Percentiles rank a stretch among this genome's conserved stretches.
Conservation (phyloP, 345 rosid species). For the Reutealis trisperma region DNA sequence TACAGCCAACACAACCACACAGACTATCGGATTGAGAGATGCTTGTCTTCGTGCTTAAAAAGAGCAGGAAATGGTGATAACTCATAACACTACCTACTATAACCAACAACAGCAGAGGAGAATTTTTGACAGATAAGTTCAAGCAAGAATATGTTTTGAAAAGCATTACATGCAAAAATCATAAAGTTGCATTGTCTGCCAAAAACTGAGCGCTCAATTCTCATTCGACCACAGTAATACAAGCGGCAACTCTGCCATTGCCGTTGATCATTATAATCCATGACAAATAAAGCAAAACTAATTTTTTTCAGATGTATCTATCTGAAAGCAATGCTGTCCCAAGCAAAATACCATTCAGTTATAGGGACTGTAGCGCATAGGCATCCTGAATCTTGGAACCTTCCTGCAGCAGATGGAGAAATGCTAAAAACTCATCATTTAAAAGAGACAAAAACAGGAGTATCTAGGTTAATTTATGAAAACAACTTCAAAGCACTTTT, state of each 20-base stretch:
- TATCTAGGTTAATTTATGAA: neutral
- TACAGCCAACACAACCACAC: no score
- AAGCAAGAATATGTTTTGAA: neutral
- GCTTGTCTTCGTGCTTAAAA: no score
- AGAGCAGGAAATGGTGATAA: no score
- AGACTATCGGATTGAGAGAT: no score
- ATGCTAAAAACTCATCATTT: neutral
- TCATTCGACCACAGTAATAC: constrained; percentile 5
- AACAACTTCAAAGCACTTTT: neutral
- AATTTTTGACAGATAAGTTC: neutral
- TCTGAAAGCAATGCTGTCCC: neutral
- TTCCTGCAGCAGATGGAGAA: constrained; percentile 47
- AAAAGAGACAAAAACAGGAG: neutral
- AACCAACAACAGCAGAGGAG: neutral
- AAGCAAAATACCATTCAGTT: constrained; percentile 29
- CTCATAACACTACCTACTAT: neutral
- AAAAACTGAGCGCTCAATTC: neutral
- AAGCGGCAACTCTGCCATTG: neutral
- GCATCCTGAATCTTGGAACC: constrained; percentile 56
- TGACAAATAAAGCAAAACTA: neutral
- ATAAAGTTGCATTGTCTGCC: constrained; percentile 10
- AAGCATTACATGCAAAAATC: neutral
- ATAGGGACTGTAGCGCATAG: constrained; percentile 72
- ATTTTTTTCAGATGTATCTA: constrained; percentile 1
- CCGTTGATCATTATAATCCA: constrained; percentile 1